These are phyloP conservation scores for Sphagnurus paluster DNA, from an alignment of 1,284 basidiomycete species.

Conservation along the genomic window DNA sequence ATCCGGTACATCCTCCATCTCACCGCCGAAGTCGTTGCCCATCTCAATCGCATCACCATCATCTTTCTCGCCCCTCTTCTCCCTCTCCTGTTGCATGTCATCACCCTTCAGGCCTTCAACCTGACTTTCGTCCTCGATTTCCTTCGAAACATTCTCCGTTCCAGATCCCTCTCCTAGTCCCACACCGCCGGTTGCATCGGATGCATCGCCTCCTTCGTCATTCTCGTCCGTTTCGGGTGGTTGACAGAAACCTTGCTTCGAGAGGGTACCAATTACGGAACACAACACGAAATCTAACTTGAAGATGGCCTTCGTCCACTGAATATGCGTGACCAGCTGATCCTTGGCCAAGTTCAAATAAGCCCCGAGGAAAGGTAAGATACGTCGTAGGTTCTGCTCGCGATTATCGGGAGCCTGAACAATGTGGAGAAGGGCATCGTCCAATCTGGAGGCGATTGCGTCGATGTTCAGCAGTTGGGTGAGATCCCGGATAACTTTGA, in stretches of 20 bases:
- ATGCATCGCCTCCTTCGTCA: slow-evolving; percentile 50
- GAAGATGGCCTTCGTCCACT: slow-evolving; percentile 80
- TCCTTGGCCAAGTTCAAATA: slow-evolving; percentile 56
- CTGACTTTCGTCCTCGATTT: slow-evolving; percentile 94
- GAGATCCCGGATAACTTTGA: slow-evolving; percentile 35
- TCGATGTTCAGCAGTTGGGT: slow-evolving; percentile 48
- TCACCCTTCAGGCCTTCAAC: slow-evolving; percentile 91
- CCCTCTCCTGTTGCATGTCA: slow-evolving; percentile 53
- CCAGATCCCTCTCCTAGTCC: slow-evolving; percentile 89
- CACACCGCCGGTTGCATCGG: slow-evolving; percentile 68
- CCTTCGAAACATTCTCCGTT: slow-evolving; percentile 84
- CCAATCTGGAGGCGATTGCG: slow-evolving; percentile 36
- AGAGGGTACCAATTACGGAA: slow-evolving; percentile 73
- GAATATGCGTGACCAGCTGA: slow-evolving; percentile 53
- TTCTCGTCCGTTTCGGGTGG: slow-evolving; percentile 68
- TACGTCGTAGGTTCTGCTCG: slow-evolving; percentile 34
- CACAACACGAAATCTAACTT: slow-evolving; percentile 84
- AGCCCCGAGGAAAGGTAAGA: slow-evolving; percentile 66
- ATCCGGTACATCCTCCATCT: slow-evolving; percentile 79
- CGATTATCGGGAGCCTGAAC: slow-evolving; percentile 27
- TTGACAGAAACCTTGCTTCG: slow-evolving; percentile 90
- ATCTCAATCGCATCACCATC: slow-evolving; percentile 75
- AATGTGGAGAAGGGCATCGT: slow-evolving; percentile 33
- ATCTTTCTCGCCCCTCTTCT: slow-evolving; percentile 50
- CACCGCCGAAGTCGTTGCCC: slow-evolving; percentile 79